phyloP scores from a whole-genome alignment of 2,329 filamentous ascomycete genomes.

The Erysiphe pulchra region DNA sequence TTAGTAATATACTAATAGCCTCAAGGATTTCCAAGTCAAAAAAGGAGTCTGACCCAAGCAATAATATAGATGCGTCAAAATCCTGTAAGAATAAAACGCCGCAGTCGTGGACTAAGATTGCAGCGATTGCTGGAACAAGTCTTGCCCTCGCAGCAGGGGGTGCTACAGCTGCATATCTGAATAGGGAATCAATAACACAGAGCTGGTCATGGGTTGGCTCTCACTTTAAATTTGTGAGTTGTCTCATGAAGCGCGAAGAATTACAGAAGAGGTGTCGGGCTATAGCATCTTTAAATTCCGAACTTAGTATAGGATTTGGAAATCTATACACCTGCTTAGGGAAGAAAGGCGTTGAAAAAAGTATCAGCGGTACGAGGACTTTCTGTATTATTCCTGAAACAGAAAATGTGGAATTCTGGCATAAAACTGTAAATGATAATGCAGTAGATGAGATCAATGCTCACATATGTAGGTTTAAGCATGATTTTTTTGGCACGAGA shows the following conservation, averaged over 20 bases:
- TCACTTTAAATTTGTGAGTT: constrained; percentile 83
- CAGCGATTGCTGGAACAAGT: constrained; percentile 65
- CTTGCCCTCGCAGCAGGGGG: constrained; percentile 60
- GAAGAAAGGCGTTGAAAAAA: constrained; percentile 27
- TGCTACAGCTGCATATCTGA: constrained; percentile 63
- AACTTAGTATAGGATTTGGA: constrained; percentile 49
- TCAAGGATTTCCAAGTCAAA: constrained; percentile 13
- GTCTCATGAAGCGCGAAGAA: constrained; percentile 62
- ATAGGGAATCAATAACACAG: constrained; percentile 52
- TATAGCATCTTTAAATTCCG: constrained; percentile 35
- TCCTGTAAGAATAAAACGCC: constrained; percentile 24
- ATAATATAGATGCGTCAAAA: constrained; percentile 16
- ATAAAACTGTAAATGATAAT: constrained; percentile 49
- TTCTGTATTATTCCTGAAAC: constrained; percentile 61
- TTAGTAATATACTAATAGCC: constrained; percentile 44
- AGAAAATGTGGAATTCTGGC: constrained; percentile 30
- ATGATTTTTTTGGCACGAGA: neutral
- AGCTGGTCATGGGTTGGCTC: constrained; percentile 65
- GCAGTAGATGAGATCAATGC: constrained; percentile 56
- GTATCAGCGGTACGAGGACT: constrained; percentile 37
- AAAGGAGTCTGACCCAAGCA: constrained; percentile 15
- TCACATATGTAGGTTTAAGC: constrained; percentile 36
- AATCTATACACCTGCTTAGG: constrained; percentile 78
- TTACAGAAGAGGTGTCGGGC: constrained; percentile 46
- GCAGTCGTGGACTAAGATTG: constrained; percentile 64